Evolutionary conservation across 2,329 filamentous ascomycete genomes (phyloP), one percentile per base, ranked within the genome.

Genomic region (Escovopsis sp.): DNA sequence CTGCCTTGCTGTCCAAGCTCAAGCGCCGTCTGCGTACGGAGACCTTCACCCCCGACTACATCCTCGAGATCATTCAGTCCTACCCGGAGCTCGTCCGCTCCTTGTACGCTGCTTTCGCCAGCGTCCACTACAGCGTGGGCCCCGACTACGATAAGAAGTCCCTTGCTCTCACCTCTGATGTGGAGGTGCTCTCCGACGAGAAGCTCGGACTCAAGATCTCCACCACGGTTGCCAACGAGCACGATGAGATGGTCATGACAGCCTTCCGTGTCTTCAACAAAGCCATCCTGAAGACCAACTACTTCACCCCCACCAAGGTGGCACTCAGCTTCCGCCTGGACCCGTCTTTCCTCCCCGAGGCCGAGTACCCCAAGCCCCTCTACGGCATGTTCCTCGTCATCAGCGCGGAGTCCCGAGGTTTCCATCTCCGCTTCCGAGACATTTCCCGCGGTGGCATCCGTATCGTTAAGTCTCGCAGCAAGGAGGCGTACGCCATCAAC

Each of bases 311-410:
- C 0, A 98, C 91, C 49, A 98, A 98, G 73, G 89, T 98, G 34
- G 91, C 91, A 9, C 74, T 98, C 52, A 94, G 87, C 68, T 98
- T 98, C 77, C 84, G 91, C 43, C 69, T 98, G 47, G 82, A 95
- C 58, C 85, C 87, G 6, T 73, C 68, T 35, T 98, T 98, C 74
- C 70, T 98, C 33, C 91, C 91, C 4, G 73, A 82, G 47, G 79
- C 88, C 42, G 91, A 98, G 64, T 98, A 98, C 62, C 85, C 91
- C 37, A 85, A 89, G 61, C 85, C 81, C 6, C 72, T 98, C 8
- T 98, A 91, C 55, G 91, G 91, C 50, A 98, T 98, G 91, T 98
- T 98, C 73, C 73, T 98, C 41, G 85, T 98, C 50, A 95, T 98
- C 62, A 87, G 86, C 55, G 89, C 91, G 10, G 91, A 98, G 65